phyloP scores from a whole-genome alignment of 2,329 filamentous ascomycete genomes.

The Venturia pyrina region DNA sequence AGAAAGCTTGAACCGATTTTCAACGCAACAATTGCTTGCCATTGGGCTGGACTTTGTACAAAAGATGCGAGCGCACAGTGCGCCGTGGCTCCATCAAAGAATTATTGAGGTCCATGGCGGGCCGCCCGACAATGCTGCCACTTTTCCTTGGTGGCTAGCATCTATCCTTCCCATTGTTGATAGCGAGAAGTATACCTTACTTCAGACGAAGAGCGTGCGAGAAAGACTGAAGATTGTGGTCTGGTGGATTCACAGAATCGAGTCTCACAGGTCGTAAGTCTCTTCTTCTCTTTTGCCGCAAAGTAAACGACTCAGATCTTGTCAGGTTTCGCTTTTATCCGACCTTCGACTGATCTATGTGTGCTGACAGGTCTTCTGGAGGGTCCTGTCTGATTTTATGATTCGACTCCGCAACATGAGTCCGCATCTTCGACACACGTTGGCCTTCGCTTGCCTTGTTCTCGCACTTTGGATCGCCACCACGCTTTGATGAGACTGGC shows the following conservation, averaged over 20 bases:
- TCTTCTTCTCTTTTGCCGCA: background rate
- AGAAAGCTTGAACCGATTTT: slow-evolving; percentile 41
- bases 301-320: background rate
- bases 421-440: slow-evolving; percentile 4
- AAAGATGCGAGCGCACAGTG: slow-evolving; percentile 57
- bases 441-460: slow-evolving; percentile 4
- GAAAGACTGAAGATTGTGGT: slow-evolving; percentile 76
- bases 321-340: background rate
- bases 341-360: slow-evolving; percentile 4
- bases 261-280: slow-evolving; percentile 61
- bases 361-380: slow-evolving; percentile 12
- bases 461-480: slow-evolving; percentile 5
- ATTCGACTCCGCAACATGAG: background rate
- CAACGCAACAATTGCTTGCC: slow-evolving; percentile 61
- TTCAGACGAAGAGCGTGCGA: slow-evolving; percentile 65
- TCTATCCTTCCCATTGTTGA: slow-evolving; percentile 70
- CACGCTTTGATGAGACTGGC: background rate
- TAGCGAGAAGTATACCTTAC: slow-evolving; percentile 66
- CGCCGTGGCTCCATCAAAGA: slow-evolving; percentile 63
- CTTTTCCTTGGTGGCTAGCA: slow-evolving; percentile 87
- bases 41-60: slow-evolving; percentile 57
- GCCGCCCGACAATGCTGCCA: slow-evolving; percentile 62
- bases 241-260: slow-evolving; percentile 65
- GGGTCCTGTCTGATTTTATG: slow-evolving; percentile 10
- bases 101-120: slow-evolving; percentile 68